Percentiles rank a stretch among this genome's conserved stretches.
These are phyloP conservation scores for Geranomyces michiganensis DNA, from an alignment of 192 early-diverging fungal genomes.

Conservation along the genomic window DNA sequence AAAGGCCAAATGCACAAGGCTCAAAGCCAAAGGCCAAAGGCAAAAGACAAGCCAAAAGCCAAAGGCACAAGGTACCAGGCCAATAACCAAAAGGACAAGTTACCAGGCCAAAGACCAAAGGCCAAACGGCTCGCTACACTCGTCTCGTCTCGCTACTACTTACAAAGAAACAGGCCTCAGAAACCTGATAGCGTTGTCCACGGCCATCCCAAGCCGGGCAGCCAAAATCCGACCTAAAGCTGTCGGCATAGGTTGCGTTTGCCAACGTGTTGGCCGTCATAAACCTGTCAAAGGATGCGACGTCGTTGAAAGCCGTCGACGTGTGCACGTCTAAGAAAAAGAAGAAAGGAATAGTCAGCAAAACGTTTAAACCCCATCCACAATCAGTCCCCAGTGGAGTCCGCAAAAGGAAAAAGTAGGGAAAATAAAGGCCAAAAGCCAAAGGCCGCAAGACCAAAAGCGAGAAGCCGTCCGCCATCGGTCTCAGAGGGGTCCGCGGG, in stretches of 20 bases:
- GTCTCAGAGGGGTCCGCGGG: no score
- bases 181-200: constrained; percentile 36
- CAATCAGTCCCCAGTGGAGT: not conserved
- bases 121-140: no score
- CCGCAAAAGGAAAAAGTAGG: not conserved
- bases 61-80: no score
- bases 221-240: constrained; percentile 31
- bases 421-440: not conserved
- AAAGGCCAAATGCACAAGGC: no score
- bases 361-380: no score
- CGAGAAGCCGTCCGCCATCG: no score
- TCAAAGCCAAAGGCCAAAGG: no score
- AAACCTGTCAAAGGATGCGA: constrained; percentile 42
- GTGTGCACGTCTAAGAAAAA: not conserved
- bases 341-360: not conserved
- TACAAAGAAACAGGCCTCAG: constrained; percentile 29
- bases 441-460: not conserved
- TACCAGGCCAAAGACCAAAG: no score
- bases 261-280: constrained; percentile 8
- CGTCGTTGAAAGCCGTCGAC: constrained; percentile 21
- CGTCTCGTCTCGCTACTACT: not conserved
- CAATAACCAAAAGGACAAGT: no score
- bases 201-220: constrained; percentile 42
- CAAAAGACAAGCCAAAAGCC: no score
- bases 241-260: constrained; percentile 18